phyloP scores from a whole-genome alignment of 192 early-diverging fungal species.

The Mortierella antarctica region DNA sequence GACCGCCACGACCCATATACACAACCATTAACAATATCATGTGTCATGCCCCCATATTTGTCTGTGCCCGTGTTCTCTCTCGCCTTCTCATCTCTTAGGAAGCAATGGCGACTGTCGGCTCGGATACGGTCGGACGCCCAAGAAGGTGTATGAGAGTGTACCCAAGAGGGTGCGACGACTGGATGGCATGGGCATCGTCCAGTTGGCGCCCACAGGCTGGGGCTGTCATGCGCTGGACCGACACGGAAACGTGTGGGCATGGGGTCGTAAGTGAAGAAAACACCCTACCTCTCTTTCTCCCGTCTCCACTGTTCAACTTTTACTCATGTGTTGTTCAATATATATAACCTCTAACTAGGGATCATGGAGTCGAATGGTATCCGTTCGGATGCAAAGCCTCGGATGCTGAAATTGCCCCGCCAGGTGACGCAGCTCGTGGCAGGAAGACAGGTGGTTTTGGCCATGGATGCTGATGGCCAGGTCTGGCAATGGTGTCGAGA shows the following conservation, averaged over 20 bases:
- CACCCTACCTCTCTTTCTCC: neutral
- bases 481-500: conserved; percentile 53
- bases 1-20: neutral
- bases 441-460: conserved; percentile 39
- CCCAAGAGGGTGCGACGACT: conserved; percentile 37
- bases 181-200: conserved; percentile 37
- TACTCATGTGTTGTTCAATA: too few relatives aligned
- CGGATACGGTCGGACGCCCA: conserved; percentile 36
- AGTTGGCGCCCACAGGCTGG: conserved; percentile 40
- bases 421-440: conserved; percentile 26
- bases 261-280: conserved; percentile 36
- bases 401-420: conserved; percentile 34
- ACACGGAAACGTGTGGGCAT: conserved; percentile 44
- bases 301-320: neutral
- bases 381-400: conserved; percentile 26
- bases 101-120: conserved; percentile 32
- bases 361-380: conserved; percentile 41
- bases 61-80: neutral
- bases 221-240: conserved; percentile 43
- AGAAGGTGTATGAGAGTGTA: conserved; percentile 41
- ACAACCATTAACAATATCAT: neutral
- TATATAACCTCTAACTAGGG: conserved; percentile 5
- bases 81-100: conserved; percentile 3
- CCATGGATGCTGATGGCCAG: conserved; percentile 24
- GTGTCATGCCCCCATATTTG: neutral